Evolutionary conservation across 2,329 filamentous ascomycete genomes (phyloP), one percentile per base, ranked within the genome.

Genomic region (Sporothrix phasma): DNA sequence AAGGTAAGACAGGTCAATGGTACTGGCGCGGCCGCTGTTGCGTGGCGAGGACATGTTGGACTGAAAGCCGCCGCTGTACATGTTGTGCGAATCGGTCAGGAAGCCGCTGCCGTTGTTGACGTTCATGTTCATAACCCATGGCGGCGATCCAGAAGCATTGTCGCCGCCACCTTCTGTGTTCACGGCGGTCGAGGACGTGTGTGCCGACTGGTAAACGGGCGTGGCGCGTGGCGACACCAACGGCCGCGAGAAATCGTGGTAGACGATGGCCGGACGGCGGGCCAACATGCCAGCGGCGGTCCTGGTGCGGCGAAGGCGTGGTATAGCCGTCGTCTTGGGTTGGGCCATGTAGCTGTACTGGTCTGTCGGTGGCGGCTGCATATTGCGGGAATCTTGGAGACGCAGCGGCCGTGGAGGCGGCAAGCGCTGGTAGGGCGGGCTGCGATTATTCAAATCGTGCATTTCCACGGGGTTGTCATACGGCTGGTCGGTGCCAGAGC

Each of bases 21-120:
- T 65, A 26, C 64, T 66, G 17, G 64, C 66, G 8, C 62, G 66
- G 34, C 66, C 67, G 37, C 67, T 68, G 62, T 68, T 66, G n/a
- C 67, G 61, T 17, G 63, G 67, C n/a, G 67, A 66, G 4, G 67
- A 64, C 26, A 34, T 41, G 39, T 63, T 67, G 31, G 67, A 68
- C 31, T 62, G 62, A 17, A 65, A 68, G 24, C 49, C 67, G 51
- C 31, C 39, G n/a, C 39, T 39, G 26, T 49, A 67, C 4, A 54
- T 29, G 41, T 64, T 46, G 31, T 66, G 65, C 1, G 63, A 65
- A 19, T 67, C 66, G 19, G 66, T 66, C 58, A 66, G 49, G 41
- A 68, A 68, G 8, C 65, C 65, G 24, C 61, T 66, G 39, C 45
- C 49, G 26, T 46, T n/a, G 24, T 63, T 63, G 45, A 58, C 45